Percentiles rank a stretch among this genome's conserved stretches.
Evolutionary conservation across 129 eudicot species (phyloP).

Genomic region (Flaveria brownii): DNA sequence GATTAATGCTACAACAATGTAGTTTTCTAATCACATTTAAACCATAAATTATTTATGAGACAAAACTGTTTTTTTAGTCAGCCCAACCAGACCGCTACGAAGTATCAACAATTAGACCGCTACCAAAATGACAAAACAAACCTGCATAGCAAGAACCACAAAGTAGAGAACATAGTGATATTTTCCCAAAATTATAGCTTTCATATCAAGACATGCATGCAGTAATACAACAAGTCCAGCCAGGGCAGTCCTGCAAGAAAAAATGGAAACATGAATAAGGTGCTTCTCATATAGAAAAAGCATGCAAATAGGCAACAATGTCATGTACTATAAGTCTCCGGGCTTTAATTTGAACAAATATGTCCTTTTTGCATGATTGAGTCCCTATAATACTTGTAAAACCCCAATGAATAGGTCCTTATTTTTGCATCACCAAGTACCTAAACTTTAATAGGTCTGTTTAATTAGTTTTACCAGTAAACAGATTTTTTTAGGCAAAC

Average conservation of each 20-base stretch:
- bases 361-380: neutral
- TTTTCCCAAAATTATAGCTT: slow-evolving; percentile 83
- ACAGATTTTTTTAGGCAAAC: neutral
- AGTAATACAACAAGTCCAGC: slow-evolving; percentile 78
- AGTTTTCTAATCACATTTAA: neutral
- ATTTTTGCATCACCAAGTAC: too few species aligned
- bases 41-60: neutral
- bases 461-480: too few species aligned
- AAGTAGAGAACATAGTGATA: slow-evolving; percentile 92
- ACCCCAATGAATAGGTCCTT: too few species aligned
- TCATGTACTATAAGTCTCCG: neutral
- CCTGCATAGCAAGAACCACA: slow-evolving; percentile 94
- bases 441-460: neutral
- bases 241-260: slow-evolving; percentile 65
- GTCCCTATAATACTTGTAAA: neutral
- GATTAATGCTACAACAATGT: neutral
- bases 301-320: neutral
- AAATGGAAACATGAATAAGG: neutral
- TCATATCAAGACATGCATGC: slow-evolving; percentile 95
- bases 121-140: slow-evolving; percentile 7
- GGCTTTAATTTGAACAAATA: neutral
- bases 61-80: neutral
- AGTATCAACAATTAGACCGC: neutral
- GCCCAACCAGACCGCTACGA: neutral
- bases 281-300: neutral